Percentiles rank a stretch among this genome's conserved stretches.
Evolutionary conservation across 2,329 filamentous ascomycete species (phyloP).

Genomic region (Xylaria sp.): DNA sequence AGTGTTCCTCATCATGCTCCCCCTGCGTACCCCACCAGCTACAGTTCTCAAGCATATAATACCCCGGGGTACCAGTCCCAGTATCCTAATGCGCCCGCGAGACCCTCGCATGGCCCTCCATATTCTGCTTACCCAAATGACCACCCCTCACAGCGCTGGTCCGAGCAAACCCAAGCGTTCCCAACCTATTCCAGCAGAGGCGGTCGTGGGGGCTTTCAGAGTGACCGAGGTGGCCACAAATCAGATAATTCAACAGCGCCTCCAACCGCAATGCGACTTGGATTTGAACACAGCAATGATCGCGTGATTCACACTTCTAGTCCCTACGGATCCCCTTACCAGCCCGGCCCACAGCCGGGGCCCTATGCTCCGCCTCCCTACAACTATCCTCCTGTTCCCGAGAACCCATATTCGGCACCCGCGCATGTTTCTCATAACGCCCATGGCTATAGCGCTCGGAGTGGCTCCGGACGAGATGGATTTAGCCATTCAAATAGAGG

Average conservation of each 20-base stretch:
- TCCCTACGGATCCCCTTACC: conserved; percentile 56
- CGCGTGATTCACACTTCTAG: conserved; percentile 51
- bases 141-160: conserved; percentile 57
- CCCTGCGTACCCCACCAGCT: conserved; percentile 51
- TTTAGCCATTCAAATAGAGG: conserved; percentile 48
- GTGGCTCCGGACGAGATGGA: conserved; percentile 37
- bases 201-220: conserved; percentile 57
- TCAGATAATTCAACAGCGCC: conserved; percentile 48
- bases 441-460: conserved; percentile 30
- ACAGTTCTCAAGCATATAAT: conserved; percentile 59
- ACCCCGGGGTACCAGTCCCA: conserved; percentile 57
- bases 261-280: conserved; percentile 49
- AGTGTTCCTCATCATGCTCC: conserved; percentile 58
- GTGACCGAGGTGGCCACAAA: conserved; percentile 57
- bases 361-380: conserved; percentile 49
- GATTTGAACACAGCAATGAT: conserved; percentile 45
- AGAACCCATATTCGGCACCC: conserved; percentile 51
- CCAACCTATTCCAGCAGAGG: conserved; percentile 50
- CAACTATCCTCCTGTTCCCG: conserved; percentile 55
- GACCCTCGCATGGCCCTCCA: conserved; percentile 54
- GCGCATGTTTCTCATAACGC: conserved; percentile 51
- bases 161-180: conserved; percentile 49
- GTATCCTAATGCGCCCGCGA: conserved; percentile 45
- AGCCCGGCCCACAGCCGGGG: conserved; percentile 54
- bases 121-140: conserved; percentile 56